phyloP scores from a whole-genome alignment of 371 early-diverging fungal genomes.

The Mortierella sp. region DNA sequence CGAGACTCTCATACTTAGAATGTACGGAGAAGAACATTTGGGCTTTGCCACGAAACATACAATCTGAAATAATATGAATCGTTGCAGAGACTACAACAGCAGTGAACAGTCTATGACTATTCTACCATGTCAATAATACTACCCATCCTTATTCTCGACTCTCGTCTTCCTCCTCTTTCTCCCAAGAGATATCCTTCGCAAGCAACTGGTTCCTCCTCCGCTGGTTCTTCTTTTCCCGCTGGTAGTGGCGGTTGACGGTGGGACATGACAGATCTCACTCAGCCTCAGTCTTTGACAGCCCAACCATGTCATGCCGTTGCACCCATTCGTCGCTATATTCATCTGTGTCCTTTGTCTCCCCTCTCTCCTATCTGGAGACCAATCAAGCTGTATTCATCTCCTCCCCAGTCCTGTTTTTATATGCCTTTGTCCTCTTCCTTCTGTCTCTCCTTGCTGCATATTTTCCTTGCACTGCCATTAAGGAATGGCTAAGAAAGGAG shows the following conservation, averaged over 20 bases:
- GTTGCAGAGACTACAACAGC: not conserved
- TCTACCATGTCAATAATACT: too few species aligned
- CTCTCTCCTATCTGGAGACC: not conserved
- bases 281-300: not conserved
- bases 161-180: too few species aligned
- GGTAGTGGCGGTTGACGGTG: too few species aligned
- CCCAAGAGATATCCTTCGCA: too few species aligned
- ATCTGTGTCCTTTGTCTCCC: not conserved
- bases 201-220: too few species aligned
- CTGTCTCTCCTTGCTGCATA: not conserved
- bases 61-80: not conserved
- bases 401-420: not conserved
- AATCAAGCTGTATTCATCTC: not conserved
- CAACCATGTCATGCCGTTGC: too few species aligned
- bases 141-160: too few species aligned
- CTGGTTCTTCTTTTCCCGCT: too few species aligned
- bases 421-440: not conserved
- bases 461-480: not conserved
- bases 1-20: not conserved
- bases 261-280: too few species aligned
- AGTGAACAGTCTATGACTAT: too few species aligned
- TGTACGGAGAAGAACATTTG: not conserved
- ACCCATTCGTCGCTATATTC: not conserved
- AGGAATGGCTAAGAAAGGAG: not conserved
- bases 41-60: not conserved